Base-by-base conservation (phyloP, 306 rosid genomes). In the Quercus agrifolia region DNA sequence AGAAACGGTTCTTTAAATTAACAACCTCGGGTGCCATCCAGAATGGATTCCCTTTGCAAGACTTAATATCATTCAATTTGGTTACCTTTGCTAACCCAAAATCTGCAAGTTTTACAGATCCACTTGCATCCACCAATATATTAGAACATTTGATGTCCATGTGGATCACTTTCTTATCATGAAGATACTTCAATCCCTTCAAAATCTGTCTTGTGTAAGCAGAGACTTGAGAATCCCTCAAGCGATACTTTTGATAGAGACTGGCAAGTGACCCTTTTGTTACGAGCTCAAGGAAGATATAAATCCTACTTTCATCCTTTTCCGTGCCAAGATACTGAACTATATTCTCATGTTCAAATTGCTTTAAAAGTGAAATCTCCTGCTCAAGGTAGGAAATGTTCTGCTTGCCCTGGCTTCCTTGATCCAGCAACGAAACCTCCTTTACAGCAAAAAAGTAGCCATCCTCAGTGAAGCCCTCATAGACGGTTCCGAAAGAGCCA, bases 21-120 rank as follows among this genome's bases (percentile, higher is more conserved):
- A 87, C 88, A 73, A 87, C 90, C 90, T 87, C 90, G 4, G 90
- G 90, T 46, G 90, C 90, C 90, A 87, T 87, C 90, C 88, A 87
- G 59, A 71, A 84, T n/a, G 88, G 88, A 54, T 74, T 76, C 63
- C 90, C 86, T 84, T 76, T 84, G 79, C 86, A 79, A 81, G 91
- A 86, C 78, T 84, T 88, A 71, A 86, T 75, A 58, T 84, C 91
- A 72, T 86, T 88, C 51, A 88, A 71, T 71, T 86, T 86, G 25
- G 91, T 86, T 83, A 86, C 86, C 91, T 82, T 84, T 54, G 91
- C 91, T 82, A 88, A 81, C 55, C 90, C 90, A 81, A 87, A 84
- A 79, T 87, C 88, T 61, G 90, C 87, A 56, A 87, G 90, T 83
- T 87, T 87, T 67, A 87, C 90, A 1, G 78, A 87, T 6, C 90